phyloP scores from a whole-genome alignment of 2,329 filamentous ascomycete genomes.

The Trichophyton mentagrophytes region DNA sequence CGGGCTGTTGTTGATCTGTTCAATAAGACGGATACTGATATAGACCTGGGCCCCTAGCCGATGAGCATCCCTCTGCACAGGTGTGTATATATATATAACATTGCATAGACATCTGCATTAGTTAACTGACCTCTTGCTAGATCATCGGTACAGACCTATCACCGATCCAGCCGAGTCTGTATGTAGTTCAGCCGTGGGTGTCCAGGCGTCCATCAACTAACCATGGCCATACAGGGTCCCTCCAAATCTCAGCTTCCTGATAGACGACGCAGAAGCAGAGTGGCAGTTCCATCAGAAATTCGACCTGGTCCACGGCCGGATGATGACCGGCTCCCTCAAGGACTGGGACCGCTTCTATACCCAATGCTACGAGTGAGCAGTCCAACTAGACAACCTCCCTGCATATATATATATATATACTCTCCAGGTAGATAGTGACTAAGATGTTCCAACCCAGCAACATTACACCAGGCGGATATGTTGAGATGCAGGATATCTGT shows the following conservation, averaged over 20 bases:
- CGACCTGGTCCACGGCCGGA: conserved; percentile 16
- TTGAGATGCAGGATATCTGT: conserved; percentile 39
- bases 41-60: background rate
- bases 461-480: conserved; percentile 37
- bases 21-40: background rate
- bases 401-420: background rate
- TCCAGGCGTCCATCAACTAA: background rate
- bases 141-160: conserved; percentile 7
- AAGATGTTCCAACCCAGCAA: conserved; percentile 13
- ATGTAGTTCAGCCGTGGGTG: background rate
- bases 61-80: background rate
- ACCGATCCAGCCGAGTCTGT: conserved; percentile 7
- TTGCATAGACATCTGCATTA: background rate
- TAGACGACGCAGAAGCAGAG: conserved; percentile 18
- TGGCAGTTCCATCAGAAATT: conserved; percentile 17
- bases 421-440: background rate
- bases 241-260: conserved; percentile 16
- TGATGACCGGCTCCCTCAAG: conserved; percentile 12
- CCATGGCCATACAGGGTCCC: conserved; percentile 13
- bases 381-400: conserved; percentile 7
- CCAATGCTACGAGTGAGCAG: background rate
- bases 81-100: background rate
- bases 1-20: too few relatives aligned
- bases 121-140: background rate
- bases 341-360: conserved; percentile 12